phyloP scores from a whole-genome alignment of 78 protist genomes.

The Dictyostelium citrinum region DNA sequence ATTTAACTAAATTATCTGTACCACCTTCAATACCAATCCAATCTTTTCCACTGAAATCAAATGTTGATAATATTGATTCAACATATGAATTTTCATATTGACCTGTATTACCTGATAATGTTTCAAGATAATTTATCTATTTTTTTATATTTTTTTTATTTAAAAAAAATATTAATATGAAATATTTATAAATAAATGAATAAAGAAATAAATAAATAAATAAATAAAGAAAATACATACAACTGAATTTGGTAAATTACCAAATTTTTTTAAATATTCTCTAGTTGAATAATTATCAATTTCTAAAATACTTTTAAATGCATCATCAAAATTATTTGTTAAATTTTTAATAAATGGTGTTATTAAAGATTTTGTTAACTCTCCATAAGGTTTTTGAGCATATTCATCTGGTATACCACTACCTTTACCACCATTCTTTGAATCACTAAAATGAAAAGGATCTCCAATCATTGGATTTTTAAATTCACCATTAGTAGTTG shows the following conservation, averaged over 20 bases:
- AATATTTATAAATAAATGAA: background rate
- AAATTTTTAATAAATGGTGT: background rate
- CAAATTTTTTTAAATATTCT: background rate
- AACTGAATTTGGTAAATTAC: background rate
- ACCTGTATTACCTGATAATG: background rate
- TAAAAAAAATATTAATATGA: too few species aligned
- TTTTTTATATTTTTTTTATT: background rate
- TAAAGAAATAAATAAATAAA: background rate
- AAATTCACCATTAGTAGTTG: background rate
- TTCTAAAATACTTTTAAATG: background rate
- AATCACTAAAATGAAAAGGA: background rate
- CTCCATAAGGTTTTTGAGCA: background rate
- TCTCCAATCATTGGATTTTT: background rate
- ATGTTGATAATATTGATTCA: background rate
- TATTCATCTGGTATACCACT: background rate
- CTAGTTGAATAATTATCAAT: background rate
- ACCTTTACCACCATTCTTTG: background rate
- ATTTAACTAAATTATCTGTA: background rate
- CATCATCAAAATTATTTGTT: conserved; percentile 3
- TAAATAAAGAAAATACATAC: background rate
- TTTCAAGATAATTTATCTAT: conserved; percentile 14
- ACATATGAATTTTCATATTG: background rate
- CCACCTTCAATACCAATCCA: conserved; percentile 13
- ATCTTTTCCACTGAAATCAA: conserved; percentile 4
- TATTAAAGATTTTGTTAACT: background rate